phyloP scores from a whole-genome alignment of 2,329 filamentous ascomycete genomes.

The Fusarium sp. region DNA sequence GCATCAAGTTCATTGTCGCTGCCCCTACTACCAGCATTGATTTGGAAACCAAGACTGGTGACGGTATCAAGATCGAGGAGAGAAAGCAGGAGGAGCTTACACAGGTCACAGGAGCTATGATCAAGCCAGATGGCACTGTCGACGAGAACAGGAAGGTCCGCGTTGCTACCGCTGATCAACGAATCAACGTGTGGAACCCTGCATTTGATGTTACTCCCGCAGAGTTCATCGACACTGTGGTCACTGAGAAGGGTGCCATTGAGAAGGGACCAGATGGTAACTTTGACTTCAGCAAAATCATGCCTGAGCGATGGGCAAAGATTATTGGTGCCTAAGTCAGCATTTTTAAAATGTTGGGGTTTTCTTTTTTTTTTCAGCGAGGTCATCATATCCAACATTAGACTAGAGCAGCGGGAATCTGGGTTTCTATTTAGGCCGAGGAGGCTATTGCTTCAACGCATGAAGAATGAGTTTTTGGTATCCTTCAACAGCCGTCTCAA shows the following conservation, averaged over 20 bases:
- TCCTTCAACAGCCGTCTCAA: slow-evolving; percentile 82
- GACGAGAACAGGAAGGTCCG: slow-evolving; percentile 74
- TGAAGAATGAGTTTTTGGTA: slow-evolving; percentile 79
- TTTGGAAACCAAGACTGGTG: slow-evolving; percentile 80
- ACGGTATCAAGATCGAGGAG: slow-evolving; percentile 91
- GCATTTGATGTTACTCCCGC: slow-evolving; percentile 96
- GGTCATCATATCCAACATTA: slow-evolving; percentile 43
- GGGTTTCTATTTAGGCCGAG: slow-evolving; percentile 14
- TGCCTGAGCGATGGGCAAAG: slow-evolving; percentile 68
- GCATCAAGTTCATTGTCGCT: slow-evolving; percentile 93
- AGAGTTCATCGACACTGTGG: slow-evolving; percentile 89
- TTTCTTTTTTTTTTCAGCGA: slow-evolving; percentile 37
- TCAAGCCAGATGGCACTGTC: slow-evolving; percentile 72
- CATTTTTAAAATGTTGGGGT: slow-evolving; percentile 11
- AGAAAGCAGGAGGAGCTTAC: slow-evolving; percentile 85
- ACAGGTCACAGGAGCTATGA: slow-evolving; percentile 82
- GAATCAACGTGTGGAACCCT: slow-evolving; percentile 94
- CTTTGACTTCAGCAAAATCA: slow-evolving; percentile 73
- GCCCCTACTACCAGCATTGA: slow-evolving; percentile 96
- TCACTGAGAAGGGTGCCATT: slow-evolving; percentile 91
- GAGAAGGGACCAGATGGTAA: slow-evolving; percentile 78
- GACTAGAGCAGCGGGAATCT: slow-evolving; percentile 32
- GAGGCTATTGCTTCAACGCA: slow-evolving; percentile 57
- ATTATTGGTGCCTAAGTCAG: slow-evolving; percentile 44
- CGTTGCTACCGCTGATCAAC: slow-evolving; percentile 82